Base-by-base conservation (phyloP, 805 yeast species). In the Phaffomyces opuntiae region DNA sequence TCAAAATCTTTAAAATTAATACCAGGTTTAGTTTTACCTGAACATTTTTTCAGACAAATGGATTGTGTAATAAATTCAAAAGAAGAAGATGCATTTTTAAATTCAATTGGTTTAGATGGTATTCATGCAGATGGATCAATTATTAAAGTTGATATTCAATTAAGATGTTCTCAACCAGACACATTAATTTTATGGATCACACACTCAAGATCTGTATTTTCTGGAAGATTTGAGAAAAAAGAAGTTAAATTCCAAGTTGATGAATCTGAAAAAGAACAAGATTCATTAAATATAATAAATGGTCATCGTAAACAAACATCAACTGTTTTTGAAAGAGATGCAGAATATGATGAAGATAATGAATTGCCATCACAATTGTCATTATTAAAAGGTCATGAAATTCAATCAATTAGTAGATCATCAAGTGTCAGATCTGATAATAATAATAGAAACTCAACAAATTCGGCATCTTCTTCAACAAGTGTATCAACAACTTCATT, bases 21-120 rank as follows among this genome's bases (percentile, higher is more conserved):
- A 31, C 77, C 83, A 0, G 96, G 96, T 1, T 65, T 87, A 42
- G 96, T 90, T 0, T 67, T 90, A 12, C 95, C 97, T 0, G 98
- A 90, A 62, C 96, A 89, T 64, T 83, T 85, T 60, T 89, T 91
- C 66, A 74, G 97, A 50, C 80, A 81, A 52, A 72, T 79, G 68
- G 73, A 44, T 52, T 66, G 49, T 47, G 49, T 48, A 47, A 51
- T 48, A 33, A 53, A 51, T 53, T 62, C 60, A 39, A 65, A 61
- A n/a, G 53, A 60, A 29, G 75, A 70, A 40, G 74, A 74, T 24
- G 79, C 76, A 7, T 64, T 78, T 40, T 82, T 84, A 48, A 70
- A 73, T 27, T 82, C 89, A 1, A 69, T 74, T 21, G 95, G 95
- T 35, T 70, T 88, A 9, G 69, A 71, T 47, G 96, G 85, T 11